Base-by-base conservation (phyloP, 306 rosid species). In the Cicer arietinum region DNA sequence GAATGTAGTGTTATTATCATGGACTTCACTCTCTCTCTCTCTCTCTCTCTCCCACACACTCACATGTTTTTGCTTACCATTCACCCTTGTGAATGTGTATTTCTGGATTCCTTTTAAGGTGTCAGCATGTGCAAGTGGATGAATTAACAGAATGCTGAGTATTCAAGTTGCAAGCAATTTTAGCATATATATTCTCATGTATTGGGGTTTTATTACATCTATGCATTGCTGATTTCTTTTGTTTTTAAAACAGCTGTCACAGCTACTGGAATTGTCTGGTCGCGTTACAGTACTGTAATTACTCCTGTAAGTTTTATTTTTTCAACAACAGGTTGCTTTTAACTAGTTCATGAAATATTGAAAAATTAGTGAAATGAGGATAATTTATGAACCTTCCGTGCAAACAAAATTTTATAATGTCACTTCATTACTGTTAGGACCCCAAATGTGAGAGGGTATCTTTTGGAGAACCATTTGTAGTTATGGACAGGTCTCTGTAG, bases 251-350 rank as follows among this genome's bases (percentile, higher is more conserved):
- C 93, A 94, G 98, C 96, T 25, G 95, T 94, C 67, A 69, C 91
- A 7, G 86, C 88, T 82, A 90, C 97, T 10, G 98, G 98, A 81
- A 4, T 94, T 74, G 74, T 94, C 77, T 94, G 98, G 98, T 84
- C 98, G 14, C 97, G 98, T 43, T 94, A 94, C 88, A 94, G 98
- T 82, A 91, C 95, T 57, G 96, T 90, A 10, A 90, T 94, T 71
- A 91, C 89, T 45, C 98, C 97, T 16, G 98, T 91, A 89, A 83
- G 97, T 86, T 74, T 73, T 10, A 9, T 71, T 16, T 75, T 35
- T 18, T 69, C 1, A 20, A n/a, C 52, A 41, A 71, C 52, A 8
- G 44, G 17, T 77, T 73, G 69, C 41, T 53, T 73, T 63, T 35
- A 10, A 25, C 74, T 16, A n/a, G 11, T 67, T 14, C 72, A 14